These are phyloP conservation scores for Otatea glauca DNA, from an alignment of 176 grass and related monocot species.

Conservation along the genomic window DNA sequence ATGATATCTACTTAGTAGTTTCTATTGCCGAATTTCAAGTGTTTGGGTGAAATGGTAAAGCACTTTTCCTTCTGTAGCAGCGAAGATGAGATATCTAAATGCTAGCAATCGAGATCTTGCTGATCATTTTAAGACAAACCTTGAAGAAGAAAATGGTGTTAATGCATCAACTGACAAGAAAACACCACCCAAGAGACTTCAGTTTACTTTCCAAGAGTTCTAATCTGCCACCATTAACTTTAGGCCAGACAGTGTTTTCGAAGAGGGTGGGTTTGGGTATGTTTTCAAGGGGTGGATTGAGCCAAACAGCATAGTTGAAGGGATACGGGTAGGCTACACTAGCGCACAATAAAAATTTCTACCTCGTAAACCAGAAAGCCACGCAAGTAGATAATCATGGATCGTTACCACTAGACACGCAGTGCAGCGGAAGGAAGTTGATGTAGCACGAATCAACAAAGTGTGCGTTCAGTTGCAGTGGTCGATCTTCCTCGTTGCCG, in stretches of 20 bases:
- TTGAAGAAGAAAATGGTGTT: constrained; percentile 56
- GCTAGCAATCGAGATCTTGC: constrained; percentile 71
- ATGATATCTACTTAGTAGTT: too few relatives aligned
- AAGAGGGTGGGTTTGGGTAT: constrained; percentile 96
- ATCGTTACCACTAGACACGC: too few relatives aligned
- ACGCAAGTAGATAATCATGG: too few relatives aligned
- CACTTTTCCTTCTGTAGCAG: constrained; percentile 51
- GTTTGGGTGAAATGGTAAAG: constrained; percentile 34
- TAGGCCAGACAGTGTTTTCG: constrained; percentile 96
- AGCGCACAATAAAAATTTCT: too few relatives aligned
- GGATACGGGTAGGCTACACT: too few relatives aligned
- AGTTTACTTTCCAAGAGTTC: constrained; percentile 96
- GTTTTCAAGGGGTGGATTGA: constrained; percentile 99
- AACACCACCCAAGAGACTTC: constrained; percentile 65
- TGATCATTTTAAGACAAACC: constrained; percentile 55
- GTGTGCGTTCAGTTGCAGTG: too few relatives aligned
- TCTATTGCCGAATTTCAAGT: not conserved
- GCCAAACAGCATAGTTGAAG: constrained; percentile 70
- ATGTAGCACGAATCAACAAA: too few relatives aligned
- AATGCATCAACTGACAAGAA: constrained; percentile 60
- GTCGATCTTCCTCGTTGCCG: too few relatives aligned
- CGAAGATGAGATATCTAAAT: constrained; percentile 78
- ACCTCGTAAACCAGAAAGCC: too few relatives aligned
- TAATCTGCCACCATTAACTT: constrained; percentile 96
- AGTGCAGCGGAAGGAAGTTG: too few relatives aligned